Evolutionary conservation across 257 asterid genomes (phyloP).

Genomic region (Petrea volubilis): DNA sequence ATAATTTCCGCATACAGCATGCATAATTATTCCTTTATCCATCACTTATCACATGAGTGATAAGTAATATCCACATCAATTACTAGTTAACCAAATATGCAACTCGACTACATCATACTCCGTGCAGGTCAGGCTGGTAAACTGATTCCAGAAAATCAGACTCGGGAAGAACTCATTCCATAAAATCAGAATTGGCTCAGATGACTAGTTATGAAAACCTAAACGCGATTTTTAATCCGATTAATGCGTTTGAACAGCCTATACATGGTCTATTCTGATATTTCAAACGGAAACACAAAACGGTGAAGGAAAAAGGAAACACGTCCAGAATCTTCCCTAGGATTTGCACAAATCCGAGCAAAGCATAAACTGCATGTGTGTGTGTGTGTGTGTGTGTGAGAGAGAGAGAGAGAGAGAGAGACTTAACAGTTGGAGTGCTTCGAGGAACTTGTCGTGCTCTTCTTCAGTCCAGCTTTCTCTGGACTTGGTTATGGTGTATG

Average conservation of each 20-base stretch:
- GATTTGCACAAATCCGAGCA: neutral
- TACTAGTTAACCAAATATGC: neutral
- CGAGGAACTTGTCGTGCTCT: constrained; percentile 90
- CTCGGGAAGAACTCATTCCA: neutral
- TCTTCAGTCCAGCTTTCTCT: constrained; percentile 93
- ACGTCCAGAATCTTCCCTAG: neutral
- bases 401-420: constrained; percentile 11
- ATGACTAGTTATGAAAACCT: neutral
- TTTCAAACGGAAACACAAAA: neutral
- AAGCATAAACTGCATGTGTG: no score
- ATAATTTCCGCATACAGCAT: neutral
- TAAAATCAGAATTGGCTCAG: neutral
- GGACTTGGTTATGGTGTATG: constrained; percentile 88
- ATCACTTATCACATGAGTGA: neutral
- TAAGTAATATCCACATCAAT: neutral
- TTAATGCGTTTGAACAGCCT: neutral
- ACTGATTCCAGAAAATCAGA: neutral
- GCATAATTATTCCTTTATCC: neutral
- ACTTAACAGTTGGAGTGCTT: constrained; percentile 85
- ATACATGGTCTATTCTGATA: neutral
- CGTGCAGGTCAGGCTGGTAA: neutral
- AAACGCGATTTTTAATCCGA: neutral
- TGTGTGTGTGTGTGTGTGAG: no score
- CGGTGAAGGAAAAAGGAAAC: neutral
- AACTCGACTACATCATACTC: neutral